Evolutionary conservation across 768 basidiomycete genomes (phyloP), one percentile per base, ranked within the genome.

Genomic region (Naganishia vaughanmartiniae): DNA sequence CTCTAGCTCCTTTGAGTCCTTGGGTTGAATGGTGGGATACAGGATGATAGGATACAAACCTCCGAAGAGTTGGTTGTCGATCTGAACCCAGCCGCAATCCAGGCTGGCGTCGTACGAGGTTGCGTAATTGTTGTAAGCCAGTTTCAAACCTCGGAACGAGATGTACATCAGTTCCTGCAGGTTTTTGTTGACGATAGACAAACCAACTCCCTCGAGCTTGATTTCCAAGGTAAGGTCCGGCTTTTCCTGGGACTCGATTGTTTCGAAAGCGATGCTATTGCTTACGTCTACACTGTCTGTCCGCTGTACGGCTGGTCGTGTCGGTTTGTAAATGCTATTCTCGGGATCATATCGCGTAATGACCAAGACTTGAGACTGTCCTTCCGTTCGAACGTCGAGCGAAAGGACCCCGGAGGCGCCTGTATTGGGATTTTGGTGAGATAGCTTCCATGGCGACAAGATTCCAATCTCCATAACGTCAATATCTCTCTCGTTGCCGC

Each of bases 11-110:
- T 85, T 87, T 0, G 86, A 86, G 68, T 82, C 80, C 46, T 80
- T 80, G 9, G 89, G 85, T 36, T 97, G 86, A 0, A 93, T 91
- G 9, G 92, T 93, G 0, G 96, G 95, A 78, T 98, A 95, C 54
- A 98, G 84, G 67, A 98, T 88, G 67, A 98, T 93, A 1, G 96
- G 93, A 83, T 89, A 99, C 15, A 94, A 78, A 21, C 93, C 94
- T 70, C 98, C 96, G 71, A 98, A 95, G 15, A 99, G 86, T 78
- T 99, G 96, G 78, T 98, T 99, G 83, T 99, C 96, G 70, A 98
- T 86, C 79, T 98, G 94, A 14, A 99, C 84, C 75, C 85, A 88
- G n/a, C 90, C 91, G 77, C 89, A 90, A 10, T 89, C 87, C 42
- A 98, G 46, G 57, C 87, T 91, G 66, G 93, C 84, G 1, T 90